Evolutionary conservation across 805 yeast species (phyloP).

Genomic region (Clavispora asparagi): DNA sequence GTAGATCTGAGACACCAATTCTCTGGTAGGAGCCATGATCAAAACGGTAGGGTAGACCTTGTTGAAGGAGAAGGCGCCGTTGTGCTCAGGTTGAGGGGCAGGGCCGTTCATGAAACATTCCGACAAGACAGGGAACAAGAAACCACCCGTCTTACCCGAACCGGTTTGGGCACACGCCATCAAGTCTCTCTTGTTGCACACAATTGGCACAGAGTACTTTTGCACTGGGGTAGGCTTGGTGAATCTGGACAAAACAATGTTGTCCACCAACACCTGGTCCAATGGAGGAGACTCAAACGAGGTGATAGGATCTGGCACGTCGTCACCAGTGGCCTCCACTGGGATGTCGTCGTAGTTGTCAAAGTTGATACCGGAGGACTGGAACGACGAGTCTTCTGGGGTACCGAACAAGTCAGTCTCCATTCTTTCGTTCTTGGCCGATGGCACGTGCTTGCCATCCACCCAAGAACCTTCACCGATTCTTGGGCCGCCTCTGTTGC

Average conservation of each 20-base stretch:
- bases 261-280: constrained; percentile 78
- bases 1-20: constrained; percentile 92
- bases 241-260: constrained; percentile 84
- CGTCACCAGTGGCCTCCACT: constrained; percentile 93
- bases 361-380: constrained; percentile 95
- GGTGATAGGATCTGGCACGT: constrained; percentile 89
- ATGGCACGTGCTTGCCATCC: constrained; percentile 85
- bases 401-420: constrained; percentile 85
- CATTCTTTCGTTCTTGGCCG: constrained; percentile 59
- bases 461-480: constrained; percentile 75
- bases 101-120: constrained; percentile 91
- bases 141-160: constrained; percentile 99
- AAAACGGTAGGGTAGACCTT: constrained; percentile 93
- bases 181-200: constrained; percentile 82
- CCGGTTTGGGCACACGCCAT: constrained; percentile 99
- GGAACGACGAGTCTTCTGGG: constrained; percentile 67
- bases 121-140: constrained; percentile 94
- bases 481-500: constrained; percentile 20
- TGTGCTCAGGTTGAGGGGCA: constrained; percentile 46
- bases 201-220: constrained; percentile 89
- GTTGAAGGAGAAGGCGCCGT: constrained; percentile 53
- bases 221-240: constrained; percentile 96
- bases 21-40: constrained; percentile 98
- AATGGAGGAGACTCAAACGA: constrained; percentile 90
- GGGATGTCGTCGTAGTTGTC: constrained; percentile 99